Evolutionary conservation across 1,284 basidiomycete species (phyloP).

Genomic region (Pyrrhoderma lamaoense): DNA sequence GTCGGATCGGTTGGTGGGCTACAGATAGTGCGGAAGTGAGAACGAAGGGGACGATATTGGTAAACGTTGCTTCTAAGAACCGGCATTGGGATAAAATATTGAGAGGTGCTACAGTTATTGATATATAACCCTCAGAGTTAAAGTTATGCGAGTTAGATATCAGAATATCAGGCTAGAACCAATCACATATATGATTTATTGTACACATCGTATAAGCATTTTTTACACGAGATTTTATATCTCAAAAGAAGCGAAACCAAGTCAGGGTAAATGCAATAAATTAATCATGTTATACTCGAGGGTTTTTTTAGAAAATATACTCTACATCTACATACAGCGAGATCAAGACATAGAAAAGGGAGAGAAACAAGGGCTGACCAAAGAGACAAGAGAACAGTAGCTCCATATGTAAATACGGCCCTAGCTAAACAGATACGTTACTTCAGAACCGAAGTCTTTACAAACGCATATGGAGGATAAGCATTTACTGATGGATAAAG

Average conservation of each 20-base stretch:
- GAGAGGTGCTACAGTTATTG: neutral
- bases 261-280: too few relatives aligned
- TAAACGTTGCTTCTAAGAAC: neutral
- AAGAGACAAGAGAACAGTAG: neutral
- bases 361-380: neutral
- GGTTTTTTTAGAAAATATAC: conserved; percentile 2
- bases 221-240: too few relatives aligned
- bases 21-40: neutral
- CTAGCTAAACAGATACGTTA: too few relatives aligned
- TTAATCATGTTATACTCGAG: too few relatives aligned
- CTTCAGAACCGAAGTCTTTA: neutral
- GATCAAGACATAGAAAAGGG: conserved; percentile 4
- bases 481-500: neutral
- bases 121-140: neutral
- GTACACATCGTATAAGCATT: too few relatives aligned
- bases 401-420: neutral
- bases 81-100: neutral
- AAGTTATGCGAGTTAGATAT: too few relatives aligned
- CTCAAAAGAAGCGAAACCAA: neutral
- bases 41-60: neutral
- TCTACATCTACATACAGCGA: conserved; percentile 17
- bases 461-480: neutral
- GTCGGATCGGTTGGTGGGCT: too few relatives aligned
- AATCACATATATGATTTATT: too few relatives aligned
- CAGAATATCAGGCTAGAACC: too few relatives aligned